Percentiles rank a stretch among this genome's conserved stretches.
These are phyloP conservation scores for Globisporangium nodosum DNA, from an alignment of 352 stramenopile genomes.

Conservation along the genomic window DNA sequence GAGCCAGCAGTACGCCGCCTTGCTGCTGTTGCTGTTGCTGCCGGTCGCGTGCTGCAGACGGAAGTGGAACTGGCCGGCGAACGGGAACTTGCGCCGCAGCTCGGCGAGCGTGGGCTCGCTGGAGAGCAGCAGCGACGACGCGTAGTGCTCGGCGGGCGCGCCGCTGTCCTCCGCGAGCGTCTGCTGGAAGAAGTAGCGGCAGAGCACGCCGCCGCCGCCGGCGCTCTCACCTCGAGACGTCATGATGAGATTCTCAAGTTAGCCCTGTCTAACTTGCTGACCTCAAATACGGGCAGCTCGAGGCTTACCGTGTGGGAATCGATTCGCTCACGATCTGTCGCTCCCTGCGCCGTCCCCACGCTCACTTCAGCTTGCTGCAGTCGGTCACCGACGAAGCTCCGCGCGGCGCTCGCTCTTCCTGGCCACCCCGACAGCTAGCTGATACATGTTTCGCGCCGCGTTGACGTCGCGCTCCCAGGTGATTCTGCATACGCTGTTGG, in stretches of 20 bases:
- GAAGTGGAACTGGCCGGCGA: conserved; percentile 74
- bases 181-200: conserved; percentile 81
- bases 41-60: conserved; percentile 43
- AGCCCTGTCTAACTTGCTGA: too few species aligned
- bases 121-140: conserved; percentile 66
- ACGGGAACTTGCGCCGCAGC: conserved; percentile 69
- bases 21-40: neutral
- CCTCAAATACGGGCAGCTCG: too few species aligned
- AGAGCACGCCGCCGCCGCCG: conserved; percentile 44
- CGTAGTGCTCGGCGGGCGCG: conserved; percentile 34
- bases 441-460: too few species aligned
- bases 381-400: too few species aligned
- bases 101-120: conserved; percentile 50
- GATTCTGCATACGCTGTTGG: too few species aligned
- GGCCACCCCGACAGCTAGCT: too few species aligned
- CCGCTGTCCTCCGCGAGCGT: conserved; percentile 52
- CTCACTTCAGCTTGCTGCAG: too few species aligned
- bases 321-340: too few species aligned
- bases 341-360: too few species aligned
- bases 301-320: too few species aligned
- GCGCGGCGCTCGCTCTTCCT: too few species aligned
- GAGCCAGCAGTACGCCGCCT: conserved; percentile 62
- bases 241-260: neutral
- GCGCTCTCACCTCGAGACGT: neutral
- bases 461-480: too few species aligned